phyloP scores from a whole-genome alignment of 495 filamentous ascomycete genomes.

The Podospora pseudocomata region DNA sequence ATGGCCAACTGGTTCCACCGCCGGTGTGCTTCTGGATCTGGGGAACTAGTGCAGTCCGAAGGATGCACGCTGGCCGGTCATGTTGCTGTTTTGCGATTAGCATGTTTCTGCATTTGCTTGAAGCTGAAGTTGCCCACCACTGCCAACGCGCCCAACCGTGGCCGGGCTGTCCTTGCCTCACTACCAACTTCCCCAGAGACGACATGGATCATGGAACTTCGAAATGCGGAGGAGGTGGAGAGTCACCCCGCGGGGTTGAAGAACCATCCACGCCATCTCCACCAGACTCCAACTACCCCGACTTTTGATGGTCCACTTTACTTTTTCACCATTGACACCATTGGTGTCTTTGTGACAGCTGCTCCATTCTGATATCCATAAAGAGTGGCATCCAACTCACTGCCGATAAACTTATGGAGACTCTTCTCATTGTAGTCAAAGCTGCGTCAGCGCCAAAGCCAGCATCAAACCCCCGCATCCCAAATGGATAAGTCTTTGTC shows the following conservation, averaged over 20 bases:
- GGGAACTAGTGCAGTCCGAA: neutral
- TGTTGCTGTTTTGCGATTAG: conserved; percentile 20
- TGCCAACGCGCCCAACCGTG: neutral
- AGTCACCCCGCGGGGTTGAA: neutral
- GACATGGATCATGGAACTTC: neutral
- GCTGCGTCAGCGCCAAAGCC: neutral
- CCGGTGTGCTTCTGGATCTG: neutral
- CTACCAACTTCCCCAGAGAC: neutral
- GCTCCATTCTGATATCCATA: neutral
- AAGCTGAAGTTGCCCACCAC: neutral
- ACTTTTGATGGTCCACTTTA: neutral
- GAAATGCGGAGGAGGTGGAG: neutral
- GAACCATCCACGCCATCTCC: neutral
- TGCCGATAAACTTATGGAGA: neutral
- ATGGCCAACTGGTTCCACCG: neutral
- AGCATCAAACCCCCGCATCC: neutral
- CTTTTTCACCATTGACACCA: neutral
- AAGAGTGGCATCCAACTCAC: neutral
- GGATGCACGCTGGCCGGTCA: conserved; percentile 8
- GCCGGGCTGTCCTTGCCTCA: neutral
- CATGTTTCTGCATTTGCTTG: neutral
- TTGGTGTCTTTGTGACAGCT: neutral
- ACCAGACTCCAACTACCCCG: neutral
- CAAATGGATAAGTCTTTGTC: conserved; percentile 2
- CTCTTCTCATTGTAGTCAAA: neutral